These are phyloP conservation scores for Gnaphalium uliginosum DNA, from an alignment of 129 eudicot genomes.

Conservation along the genomic window DNA sequence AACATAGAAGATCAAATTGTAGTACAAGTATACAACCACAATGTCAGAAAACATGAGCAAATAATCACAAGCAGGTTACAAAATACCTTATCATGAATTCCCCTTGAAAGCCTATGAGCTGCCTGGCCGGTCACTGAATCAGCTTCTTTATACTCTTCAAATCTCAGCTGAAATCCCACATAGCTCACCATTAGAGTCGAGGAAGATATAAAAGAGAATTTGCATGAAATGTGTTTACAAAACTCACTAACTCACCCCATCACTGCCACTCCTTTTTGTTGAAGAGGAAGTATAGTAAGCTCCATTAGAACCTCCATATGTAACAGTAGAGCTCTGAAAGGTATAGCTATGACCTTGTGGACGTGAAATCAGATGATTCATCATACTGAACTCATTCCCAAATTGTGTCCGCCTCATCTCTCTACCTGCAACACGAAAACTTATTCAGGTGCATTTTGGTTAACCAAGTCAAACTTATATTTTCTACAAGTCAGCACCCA, in stretches of 20 bases:
- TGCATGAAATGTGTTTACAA: not conserved
- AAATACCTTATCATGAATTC: conserved; percentile 71
- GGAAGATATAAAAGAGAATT: not conserved
- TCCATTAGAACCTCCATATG: conserved; percentile 90
- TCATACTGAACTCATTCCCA: conserved; percentile 39
- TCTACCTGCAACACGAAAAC: conserved; percentile 40
- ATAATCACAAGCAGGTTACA: not conserved
- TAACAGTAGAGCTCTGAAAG: conserved; percentile 73
- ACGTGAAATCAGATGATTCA: conserved; percentile 30
- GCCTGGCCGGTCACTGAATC: conserved; percentile 79
- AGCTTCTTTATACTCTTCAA: conserved; percentile 90
- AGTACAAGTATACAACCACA: not conserved
- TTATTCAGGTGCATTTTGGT: not conserved
- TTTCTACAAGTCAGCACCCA: not conserved
- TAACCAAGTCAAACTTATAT: not conserved
- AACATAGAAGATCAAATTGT: not conserved
- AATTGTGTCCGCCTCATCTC: conserved; percentile 46
- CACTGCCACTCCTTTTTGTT: conserved; percentile 74
- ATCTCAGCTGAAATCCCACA: conserved; percentile 50
- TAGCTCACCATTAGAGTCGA: not conserved
- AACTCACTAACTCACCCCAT: conserved; percentile 82
- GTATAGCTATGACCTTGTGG: conserved; percentile 57
- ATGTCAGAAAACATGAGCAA: conserved; percentile 7
- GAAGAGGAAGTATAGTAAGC: conserved; percentile 62
- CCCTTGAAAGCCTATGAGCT: conserved; percentile 72